Evolutionary conservation across 495 filamentous ascomycete species (phyloP).

Genomic region (Pseudevernia furfuracea): DNA sequence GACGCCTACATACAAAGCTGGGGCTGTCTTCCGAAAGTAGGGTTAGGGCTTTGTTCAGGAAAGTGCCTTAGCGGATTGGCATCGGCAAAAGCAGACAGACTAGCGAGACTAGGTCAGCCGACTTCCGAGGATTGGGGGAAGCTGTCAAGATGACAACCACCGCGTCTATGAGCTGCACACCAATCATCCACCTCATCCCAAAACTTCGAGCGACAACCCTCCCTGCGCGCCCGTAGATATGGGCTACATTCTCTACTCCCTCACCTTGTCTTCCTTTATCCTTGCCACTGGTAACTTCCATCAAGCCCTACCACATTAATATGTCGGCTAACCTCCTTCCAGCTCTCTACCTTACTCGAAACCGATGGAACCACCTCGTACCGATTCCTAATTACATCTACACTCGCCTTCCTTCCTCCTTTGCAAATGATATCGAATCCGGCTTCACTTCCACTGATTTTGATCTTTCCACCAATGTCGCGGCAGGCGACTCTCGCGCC

Average conservation of each 20-base stretch:
- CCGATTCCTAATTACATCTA: constrained; percentile 59
- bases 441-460: constrained; percentile 77
- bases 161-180: constrained; percentile 1
- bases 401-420: constrained; percentile 62
- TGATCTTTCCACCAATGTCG: constrained; percentile 70
- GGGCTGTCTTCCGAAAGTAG: too few species aligned
- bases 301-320: constrained; percentile 2
- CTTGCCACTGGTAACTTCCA: constrained; percentile 48
- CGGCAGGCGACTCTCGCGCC: constrained; percentile 61
- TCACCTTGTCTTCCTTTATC: constrained; percentile 56
- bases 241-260: constrained; percentile 71
- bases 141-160: neutral
- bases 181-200: neutral
- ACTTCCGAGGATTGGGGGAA: neutral
- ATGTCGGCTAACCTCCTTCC: constrained; percentile 18
- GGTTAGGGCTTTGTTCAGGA: too few species aligned
- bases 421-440: constrained; percentile 72
- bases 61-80: neutral
- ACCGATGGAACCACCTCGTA: constrained; percentile 58
- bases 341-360: constrained; percentile 73
- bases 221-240: constrained; percentile 33
- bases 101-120: too few species aligned
- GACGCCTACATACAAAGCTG: too few species aligned
- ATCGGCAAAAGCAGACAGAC: too few species aligned
- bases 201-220: neutral